Evolutionary conservation across 345 rosid genomes (phyloP), one percentile per base, ranked within the genome.

Genomic region (Salix udensis): DNA sequence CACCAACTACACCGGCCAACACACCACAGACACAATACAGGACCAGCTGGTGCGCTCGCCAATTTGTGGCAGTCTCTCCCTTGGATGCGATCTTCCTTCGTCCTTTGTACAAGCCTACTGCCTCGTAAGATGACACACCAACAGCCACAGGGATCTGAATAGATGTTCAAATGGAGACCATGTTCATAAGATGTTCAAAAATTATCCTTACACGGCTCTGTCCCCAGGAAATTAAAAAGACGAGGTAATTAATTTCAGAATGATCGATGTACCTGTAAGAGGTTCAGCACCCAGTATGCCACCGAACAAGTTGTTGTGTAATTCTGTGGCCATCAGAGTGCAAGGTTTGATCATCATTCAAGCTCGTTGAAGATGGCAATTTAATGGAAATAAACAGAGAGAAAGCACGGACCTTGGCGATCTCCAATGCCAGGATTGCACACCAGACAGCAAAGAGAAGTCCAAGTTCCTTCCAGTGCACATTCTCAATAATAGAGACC

Each of bases 1-100:
- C 97, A 67, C 94, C 94, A 8, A 92, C 94, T 19, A 92, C 5
- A 12, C 94, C 97, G 24, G 95, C 97, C 30, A 89, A 26, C 70
- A 89, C 71, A 14, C 97, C 97, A 18, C 82, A 82, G 50, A 74
- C 50, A 76, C 93, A 90, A 70, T 92, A 92, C 42, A 81, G 75
- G 60, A 84, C 75, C 69, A 92, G 85, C 82, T 90, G 93, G 60
- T 68, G 74, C 23, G 88, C 83, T 31, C 77, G 78, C 13, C 78
- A 79, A 76, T 74, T 76, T 55, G 88, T 76, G 71, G 78, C 85
- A 21, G 70, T 72, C 26, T 87, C 85, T 73, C 93, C 97, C 72
- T 88, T 89, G 55, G 97, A 89, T 65, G 88, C 82, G 50, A 92
- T 92, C 67, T 78, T 76, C 80, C 92, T 86, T 80, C 76, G 76